Evolutionary conservation across 805 yeast genomes (phyloP).

Genomic region (Sugiyamaella marilandica): DNA sequence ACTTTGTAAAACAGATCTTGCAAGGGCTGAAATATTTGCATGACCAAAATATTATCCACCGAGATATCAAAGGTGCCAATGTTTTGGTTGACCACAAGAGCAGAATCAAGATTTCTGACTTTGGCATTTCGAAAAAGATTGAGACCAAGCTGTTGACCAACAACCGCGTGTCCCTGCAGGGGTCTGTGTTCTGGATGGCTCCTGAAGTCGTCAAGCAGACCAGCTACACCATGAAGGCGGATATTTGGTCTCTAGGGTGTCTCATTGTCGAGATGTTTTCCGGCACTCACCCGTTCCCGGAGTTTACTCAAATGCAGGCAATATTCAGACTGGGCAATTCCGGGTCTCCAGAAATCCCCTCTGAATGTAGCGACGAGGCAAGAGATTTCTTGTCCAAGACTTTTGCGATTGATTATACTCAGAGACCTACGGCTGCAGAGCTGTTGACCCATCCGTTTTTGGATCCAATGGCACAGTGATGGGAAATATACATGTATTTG

Average conservation of each 20-base stretch:
- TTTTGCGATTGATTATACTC: constrained; percentile 68
- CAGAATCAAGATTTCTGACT: constrained; percentile 78
- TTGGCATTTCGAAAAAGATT: constrained; percentile 71
- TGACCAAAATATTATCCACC: constrained; percentile 68
- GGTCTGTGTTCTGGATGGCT: constrained; percentile 98
- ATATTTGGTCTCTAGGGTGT: constrained; percentile 97
- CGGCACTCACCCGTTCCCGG: constrained; percentile 94
- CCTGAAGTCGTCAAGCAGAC: constrained; percentile 97
- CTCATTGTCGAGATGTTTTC: constrained; percentile 92
- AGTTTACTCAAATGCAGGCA: constrained; percentile 94
- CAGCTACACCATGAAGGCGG: constrained; percentile 87
- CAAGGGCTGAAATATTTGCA: constrained; percentile 73
- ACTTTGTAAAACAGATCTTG: constrained; percentile 69
- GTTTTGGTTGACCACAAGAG: constrained; percentile 76
- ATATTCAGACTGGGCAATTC: constrained; percentile 89
- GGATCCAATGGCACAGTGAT: constrained; percentile 9
- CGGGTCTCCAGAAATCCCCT: constrained; percentile 70
- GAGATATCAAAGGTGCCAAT: constrained; percentile 88
- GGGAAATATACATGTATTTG: background rate
- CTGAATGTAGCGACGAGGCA: constrained; percentile 57
- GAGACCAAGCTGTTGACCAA: constrained; percentile 47
- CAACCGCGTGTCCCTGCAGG: constrained; percentile 81
- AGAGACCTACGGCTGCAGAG: constrained; percentile 70
- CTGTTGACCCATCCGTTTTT: constrained; percentile 60
- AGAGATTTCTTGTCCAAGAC: constrained; percentile 59